Evolutionary conservation across 2,329 filamentous ascomycete genomes (phyloP).

Genomic region (Fusarium falciforme): DNA sequence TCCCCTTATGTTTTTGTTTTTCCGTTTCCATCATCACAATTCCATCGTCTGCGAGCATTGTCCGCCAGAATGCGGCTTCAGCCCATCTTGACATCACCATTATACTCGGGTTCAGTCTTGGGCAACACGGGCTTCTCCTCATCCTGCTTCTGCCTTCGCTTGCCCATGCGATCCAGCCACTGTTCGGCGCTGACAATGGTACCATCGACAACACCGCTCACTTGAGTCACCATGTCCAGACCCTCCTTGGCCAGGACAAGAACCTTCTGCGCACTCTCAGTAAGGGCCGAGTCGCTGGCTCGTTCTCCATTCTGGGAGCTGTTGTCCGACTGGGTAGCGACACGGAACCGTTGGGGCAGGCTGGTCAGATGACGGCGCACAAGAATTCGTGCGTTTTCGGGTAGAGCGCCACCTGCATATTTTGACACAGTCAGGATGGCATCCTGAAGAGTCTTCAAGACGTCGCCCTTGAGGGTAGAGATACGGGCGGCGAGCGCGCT

Average conservation of each 20-base stretch:
- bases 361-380: conserved; percentile 87
- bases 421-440: conserved; percentile 88
- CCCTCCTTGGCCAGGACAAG: conserved; percentile 90
- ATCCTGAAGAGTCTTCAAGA: conserved; percentile 82
- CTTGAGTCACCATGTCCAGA: conserved; percentile 92
- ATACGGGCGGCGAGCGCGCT: conserved; percentile 71
- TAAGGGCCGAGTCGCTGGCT: conserved; percentile 52
- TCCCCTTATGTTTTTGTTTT: conserved; percentile 9
- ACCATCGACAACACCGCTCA: conserved; percentile 86
- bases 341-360: conserved; percentile 83
- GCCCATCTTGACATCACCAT: conserved; percentile 46
- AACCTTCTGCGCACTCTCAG: conserved; percentile 77
- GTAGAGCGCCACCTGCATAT: conserved; percentile 90
- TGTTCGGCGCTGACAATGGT: conserved; percentile 91
- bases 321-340: conserved; percentile 67
- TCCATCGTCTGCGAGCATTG: not conserved
- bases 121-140: conserved; percentile 45
- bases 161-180: conserved; percentile 85
- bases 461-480: conserved; percentile 73
- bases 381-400: conserved; percentile 85
- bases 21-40: conserved; percentile 6
- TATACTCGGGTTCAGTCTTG: conserved; percentile 27
- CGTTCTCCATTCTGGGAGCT: conserved; percentile 42
- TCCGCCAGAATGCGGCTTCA: conserved; percentile 15
- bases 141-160: conserved; percentile 42